phyloP scores from a whole-genome alignment of 176 grass and related monocot species.

The Oryza officinalis region DNA sequence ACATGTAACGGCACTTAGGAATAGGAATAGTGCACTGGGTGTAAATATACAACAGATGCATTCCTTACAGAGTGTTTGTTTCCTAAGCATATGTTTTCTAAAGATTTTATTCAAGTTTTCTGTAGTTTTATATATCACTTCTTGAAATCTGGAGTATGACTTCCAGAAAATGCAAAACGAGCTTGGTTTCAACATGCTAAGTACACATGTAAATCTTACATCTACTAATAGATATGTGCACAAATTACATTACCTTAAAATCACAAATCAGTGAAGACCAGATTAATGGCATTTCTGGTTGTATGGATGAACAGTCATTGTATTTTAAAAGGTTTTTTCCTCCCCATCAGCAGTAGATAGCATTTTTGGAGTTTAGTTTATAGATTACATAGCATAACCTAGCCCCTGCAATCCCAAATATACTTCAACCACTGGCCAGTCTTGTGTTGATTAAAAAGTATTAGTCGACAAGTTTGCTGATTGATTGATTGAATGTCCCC shows the following conservation, averaged over 20 bases:
- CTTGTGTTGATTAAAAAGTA: conserved; percentile 1
- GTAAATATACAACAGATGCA: neutral
- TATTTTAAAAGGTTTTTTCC: neutral
- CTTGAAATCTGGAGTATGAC: neutral
- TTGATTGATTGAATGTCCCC: conserved; percentile 13
- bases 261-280: neutral
- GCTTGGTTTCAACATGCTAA: neutral
- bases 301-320: neutral
- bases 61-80: neutral
- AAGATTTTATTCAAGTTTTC: neutral
- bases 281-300: neutral
- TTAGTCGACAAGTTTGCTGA: neutral
- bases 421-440: neutral
- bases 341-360: neutral
- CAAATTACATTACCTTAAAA: neutral
- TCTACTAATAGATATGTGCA: neutral
- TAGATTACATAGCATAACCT: neutral
- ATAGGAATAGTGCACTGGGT: neutral
- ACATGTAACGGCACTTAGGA: neutral
- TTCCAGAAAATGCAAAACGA: neutral
- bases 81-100: neutral
- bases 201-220: neutral
- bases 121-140: conserved; percentile 6
- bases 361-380: conserved; percentile 17
- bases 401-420: neutral